Evolutionary conservation across 331 rosid species (phyloP).

Genomic region (Saraca asoca): DNA sequence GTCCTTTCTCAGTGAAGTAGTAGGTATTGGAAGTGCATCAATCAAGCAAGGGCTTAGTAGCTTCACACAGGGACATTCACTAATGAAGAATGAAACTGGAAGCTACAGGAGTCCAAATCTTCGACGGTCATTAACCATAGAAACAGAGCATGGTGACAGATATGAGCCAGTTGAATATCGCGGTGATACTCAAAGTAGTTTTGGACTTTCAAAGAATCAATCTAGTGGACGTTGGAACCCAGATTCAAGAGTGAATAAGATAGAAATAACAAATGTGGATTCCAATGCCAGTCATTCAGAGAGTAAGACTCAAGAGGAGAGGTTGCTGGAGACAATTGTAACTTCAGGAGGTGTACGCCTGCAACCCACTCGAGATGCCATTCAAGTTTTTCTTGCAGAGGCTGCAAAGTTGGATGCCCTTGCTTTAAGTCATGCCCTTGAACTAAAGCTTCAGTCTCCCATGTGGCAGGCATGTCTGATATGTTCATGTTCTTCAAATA

Average conservation of each 20-base stretch:
- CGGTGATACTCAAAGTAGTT: conserved; percentile 59
- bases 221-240: conserved; percentile 70
- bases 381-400: conserved; percentile 77
- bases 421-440: conserved; percentile 74
- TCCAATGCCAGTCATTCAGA: conserved; percentile 57
- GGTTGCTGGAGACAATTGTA: conserved; percentile 91
- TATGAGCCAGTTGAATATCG: conserved; percentile 76
- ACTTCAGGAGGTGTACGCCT: conserved; percentile 93
- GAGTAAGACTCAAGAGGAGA: conserved; percentile 79
- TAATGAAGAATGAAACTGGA: conserved; percentile 76
- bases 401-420: conserved; percentile 83
- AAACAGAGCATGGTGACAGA: conserved; percentile 59
- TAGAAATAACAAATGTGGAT: conserved; percentile 59
- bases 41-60: conserved; percentile 88
- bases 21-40: conserved; percentile 93
- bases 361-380: conserved; percentile 97
- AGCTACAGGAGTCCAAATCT: conserved; percentile 85
- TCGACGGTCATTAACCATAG: conserved; percentile 81
- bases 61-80: conserved; percentile 75
- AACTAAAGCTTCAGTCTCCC: conserved; percentile 84
- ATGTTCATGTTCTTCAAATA: conserved; percentile 31
- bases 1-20: conserved; percentile 95
- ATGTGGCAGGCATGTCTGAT: conserved; percentile 83
- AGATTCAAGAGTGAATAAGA: conserved; percentile 58
- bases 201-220: conserved; percentile 58